Evolutionary conservation across 2,329 filamentous ascomycete species (phyloP).

Genomic region (Didymella exigua): DNA sequence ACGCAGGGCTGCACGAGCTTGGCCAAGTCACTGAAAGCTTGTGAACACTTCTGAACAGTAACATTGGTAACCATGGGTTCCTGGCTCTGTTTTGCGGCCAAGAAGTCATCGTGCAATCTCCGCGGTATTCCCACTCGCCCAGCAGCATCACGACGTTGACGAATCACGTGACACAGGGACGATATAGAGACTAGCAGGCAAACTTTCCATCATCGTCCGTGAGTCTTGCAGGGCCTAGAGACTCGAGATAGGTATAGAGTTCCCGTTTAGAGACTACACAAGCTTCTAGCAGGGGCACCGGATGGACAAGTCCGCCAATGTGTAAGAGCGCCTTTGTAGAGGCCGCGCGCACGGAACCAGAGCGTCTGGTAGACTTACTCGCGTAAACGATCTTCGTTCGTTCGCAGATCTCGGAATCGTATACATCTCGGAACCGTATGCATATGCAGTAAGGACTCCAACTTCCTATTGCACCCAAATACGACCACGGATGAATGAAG

Average conservation of each 20-base stretch:
- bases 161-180: slow-evolving; percentile 8
- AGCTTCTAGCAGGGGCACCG: neutral
- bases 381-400: neutral
- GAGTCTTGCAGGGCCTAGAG: neutral
- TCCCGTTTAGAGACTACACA: slow-evolving; percentile 3
- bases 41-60: neutral
- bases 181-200: neutral
- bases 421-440: slow-evolving; percentile 2
- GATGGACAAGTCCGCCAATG: neutral
- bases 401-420: slow-evolving; percentile 6
- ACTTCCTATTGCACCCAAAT: slow-evolving; percentile 6
- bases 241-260: slow-evolving; percentile 1
- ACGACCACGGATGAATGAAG: neutral
- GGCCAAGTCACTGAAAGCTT: slow-evolving; percentile 7
- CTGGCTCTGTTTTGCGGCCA: neutral
- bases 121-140: neutral
- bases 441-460: neutral
- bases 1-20: neutral
- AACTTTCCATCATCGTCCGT: slow-evolving; percentile 11
- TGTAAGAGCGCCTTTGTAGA: neutral
- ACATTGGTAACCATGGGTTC: neutral
- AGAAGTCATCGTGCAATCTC: neutral
- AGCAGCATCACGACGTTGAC: neutral
- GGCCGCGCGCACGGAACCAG: neutral
- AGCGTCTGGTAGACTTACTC: slow-evolving; percentile 1